Evolutionary conservation across 2,329 filamentous ascomycete genomes (phyloP).

Genomic region (Ascomycota sp.): DNA sequence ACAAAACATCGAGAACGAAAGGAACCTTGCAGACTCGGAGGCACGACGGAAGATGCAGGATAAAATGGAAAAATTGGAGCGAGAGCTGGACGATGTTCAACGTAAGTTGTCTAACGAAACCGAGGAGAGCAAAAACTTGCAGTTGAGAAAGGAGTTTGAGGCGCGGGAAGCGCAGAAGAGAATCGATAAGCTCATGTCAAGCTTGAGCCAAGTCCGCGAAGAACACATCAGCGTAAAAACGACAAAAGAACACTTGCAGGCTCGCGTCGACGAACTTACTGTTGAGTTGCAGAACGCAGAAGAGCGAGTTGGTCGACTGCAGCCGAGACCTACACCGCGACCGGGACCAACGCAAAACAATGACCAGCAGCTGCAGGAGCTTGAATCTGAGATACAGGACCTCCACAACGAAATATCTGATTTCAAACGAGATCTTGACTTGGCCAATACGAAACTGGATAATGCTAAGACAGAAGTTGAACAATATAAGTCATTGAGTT

Average conservation of each 20-base stretch:
- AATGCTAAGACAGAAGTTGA: slow-evolving; percentile 61
- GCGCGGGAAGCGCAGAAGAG: slow-evolving; percentile 70
- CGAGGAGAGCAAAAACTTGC: slow-evolving; percentile 64
- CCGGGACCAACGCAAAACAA: slow-evolving; percentile 21
- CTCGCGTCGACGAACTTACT: slow-evolving; percentile 67
- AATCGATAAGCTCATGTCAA: slow-evolving; percentile 74
- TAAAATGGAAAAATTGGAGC: slow-evolving; percentile 56
- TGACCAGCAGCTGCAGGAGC: slow-evolving; percentile 23
- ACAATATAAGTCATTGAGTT: slow-evolving; percentile 72
- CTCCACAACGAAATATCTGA: slow-evolving; percentile 66
- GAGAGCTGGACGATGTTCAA: slow-evolving; percentile 56
- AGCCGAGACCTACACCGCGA: slow-evolving; percentile 51
- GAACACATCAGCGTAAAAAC: slow-evolving; percentile 74
- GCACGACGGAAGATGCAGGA: slow-evolving; percentile 55
- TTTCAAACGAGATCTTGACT: slow-evolving; percentile 66
- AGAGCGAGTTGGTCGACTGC: slow-evolving; percentile 61
- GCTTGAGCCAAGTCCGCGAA: slow-evolving; percentile 59
- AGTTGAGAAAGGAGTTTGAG: slow-evolving; percentile 75
- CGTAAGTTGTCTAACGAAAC: slow-evolving; percentile 63
- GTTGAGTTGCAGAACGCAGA: slow-evolving; percentile 77
- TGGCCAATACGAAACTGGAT: slow-evolving; percentile 59
- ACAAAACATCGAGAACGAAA: slow-evolving; percentile 78
- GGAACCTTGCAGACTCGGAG: slow-evolving; percentile 66
- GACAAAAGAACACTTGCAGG: slow-evolving; percentile 68
- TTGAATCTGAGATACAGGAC: slow-evolving; percentile 48